These are phyloP conservation scores for Malassezia globosa DNA, from an alignment of 1,284 basidiomycete genomes.

Conservation along the genomic window DNA sequence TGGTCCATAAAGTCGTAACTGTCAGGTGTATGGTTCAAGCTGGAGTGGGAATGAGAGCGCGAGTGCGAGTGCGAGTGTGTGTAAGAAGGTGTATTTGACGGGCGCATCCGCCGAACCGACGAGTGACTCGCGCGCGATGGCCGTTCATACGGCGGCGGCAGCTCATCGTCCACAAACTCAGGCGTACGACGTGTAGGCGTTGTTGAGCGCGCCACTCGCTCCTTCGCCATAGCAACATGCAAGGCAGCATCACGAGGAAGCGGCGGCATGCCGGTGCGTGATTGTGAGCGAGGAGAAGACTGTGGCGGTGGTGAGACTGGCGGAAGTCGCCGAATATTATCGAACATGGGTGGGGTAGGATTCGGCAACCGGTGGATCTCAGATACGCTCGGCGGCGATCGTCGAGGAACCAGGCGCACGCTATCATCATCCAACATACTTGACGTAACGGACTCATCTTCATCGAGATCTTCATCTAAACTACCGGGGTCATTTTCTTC, in stretches of 20 bases:
- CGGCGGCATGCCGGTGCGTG: conserved; percentile 1
- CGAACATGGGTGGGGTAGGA: not conserved
- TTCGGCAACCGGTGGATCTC: not conserved
- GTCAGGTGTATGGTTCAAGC: not conserved
- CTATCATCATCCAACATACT: not conserved
- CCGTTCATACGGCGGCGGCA: not conserved
- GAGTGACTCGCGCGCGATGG: conserved; percentile 2
- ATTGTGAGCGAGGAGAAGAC: not conserved
- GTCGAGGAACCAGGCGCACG: not conserved
- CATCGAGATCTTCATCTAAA: not conserved
- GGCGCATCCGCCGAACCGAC: conserved; percentile 1
- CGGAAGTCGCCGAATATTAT: not conserved
- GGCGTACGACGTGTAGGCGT: not conserved
- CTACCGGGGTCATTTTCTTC: not conserved
- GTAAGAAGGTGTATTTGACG: not conserved
- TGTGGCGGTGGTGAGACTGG: not conserved
- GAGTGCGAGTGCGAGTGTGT: too few relatives aligned
- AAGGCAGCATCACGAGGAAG: conserved; percentile 4
- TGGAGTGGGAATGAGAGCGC: not conserved
- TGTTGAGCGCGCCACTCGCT: not conserved
- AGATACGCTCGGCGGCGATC: not conserved
- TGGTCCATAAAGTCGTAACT: not conserved
- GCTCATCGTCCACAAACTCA: not conserved
- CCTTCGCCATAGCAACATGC: conserved; percentile 8
- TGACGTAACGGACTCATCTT: not conserved